Conservation (phyloP, 2,329 filamentous ascomycete genomes). For the Colletotrichum sansevieriae region DNA sequence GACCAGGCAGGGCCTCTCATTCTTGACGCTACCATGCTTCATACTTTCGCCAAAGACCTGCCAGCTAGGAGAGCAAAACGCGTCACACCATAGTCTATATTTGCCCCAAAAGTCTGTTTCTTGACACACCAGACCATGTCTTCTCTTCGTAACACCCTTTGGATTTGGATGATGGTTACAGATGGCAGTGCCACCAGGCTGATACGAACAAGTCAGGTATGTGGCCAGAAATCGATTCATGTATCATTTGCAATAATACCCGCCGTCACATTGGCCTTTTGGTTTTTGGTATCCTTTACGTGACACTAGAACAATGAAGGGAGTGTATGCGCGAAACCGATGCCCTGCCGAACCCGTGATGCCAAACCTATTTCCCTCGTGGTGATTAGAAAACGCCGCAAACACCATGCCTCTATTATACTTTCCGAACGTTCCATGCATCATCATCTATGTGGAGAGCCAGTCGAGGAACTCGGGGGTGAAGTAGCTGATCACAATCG, state of each 20-base stretch:
- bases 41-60: not conserved
- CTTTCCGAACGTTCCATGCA: not conserved
- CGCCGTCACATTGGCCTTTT: slow-evolving; percentile 25
- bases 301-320: slow-evolving; percentile 17
- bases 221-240: slow-evolving; percentile 15
- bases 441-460: slow-evolving; percentile 62
- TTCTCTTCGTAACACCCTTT: slow-evolving; percentile 10
- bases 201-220: slow-evolving; percentile 20
- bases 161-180: not conserved
- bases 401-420: slow-evolving; percentile 34
- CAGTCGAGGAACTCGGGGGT: slow-evolving; percentile 83
- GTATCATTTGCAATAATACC: slow-evolving; percentile 15
- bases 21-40: not conserved
- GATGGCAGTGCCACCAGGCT: slow-evolving; percentile 10
- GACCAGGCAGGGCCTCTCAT: slow-evolving; percentile 3
- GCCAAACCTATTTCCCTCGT: slow-evolving; percentile 1
- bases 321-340: slow-evolving; percentile 28
- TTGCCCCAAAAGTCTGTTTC: slow-evolving; percentile 14
- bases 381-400: slow-evolving; percentile 21
- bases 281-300: slow-evolving; percentile 30
- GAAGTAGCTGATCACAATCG: slow-evolving; percentile 95
- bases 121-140: not conserved
- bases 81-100: slow-evolving; percentile 7
- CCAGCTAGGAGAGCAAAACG: not conserved
- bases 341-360: slow-evolving; percentile 14